Evolutionary conservation across 1,284 basidiomycete species (phyloP).

Genomic region (Ganoderma sinense): DNA sequence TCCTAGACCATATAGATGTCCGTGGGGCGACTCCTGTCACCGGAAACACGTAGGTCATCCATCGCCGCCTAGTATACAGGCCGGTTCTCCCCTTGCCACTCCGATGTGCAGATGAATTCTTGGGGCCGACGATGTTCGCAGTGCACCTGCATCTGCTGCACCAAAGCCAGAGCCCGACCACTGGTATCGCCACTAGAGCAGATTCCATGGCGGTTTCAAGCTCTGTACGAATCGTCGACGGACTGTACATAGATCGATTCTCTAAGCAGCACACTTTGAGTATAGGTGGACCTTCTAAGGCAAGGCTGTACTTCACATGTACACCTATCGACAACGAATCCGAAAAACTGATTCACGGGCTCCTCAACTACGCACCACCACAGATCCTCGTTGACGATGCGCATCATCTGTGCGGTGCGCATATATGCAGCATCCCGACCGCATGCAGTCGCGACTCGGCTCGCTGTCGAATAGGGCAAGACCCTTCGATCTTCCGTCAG

Average conservation of each 20-base stretch:
- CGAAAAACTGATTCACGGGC: neutral
- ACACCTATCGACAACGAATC: neutral
- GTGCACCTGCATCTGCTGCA: neutral
- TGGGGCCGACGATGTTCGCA: neutral
- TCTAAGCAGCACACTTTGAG: neutral
- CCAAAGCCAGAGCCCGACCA: neutral
- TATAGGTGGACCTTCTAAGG: no score
- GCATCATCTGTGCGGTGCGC: no score
- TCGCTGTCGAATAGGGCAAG: no score
- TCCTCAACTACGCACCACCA: neutral
- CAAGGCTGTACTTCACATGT: neutral
- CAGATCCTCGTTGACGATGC: neutral
- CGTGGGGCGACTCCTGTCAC: neutral
- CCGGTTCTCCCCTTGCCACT: neutral
- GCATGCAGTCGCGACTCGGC: no score
- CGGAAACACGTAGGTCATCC: conserved; percentile 14
- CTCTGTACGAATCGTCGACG: conserved; percentile 8
- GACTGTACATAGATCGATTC: conserved; percentile 9
- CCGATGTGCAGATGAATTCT: neutral
- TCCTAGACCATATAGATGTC: conserved; percentile 20
- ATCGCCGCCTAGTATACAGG: no score
- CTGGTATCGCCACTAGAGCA: no score
- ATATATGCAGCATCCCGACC: no score
- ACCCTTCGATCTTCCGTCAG: no score
- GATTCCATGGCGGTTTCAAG: neutral